phyloP scores from a whole-genome alignment of 805 yeast genomes.

The Brettanomyces naardenensis region DNA sequence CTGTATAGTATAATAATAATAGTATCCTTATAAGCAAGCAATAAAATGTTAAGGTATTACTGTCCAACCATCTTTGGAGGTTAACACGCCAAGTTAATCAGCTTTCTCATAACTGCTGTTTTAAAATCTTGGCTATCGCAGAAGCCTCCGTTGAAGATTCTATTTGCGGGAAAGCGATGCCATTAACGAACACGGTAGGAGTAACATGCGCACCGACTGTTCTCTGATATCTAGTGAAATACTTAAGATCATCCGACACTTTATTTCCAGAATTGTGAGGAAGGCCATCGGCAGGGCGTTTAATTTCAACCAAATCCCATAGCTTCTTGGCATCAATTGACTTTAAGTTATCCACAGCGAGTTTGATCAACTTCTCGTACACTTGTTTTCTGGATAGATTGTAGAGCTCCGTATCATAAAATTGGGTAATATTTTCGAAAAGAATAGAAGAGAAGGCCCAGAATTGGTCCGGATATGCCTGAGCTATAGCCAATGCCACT shows the following conservation, averaged over 20 bases:
- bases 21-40: not conserved
- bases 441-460: conserved; percentile 50
- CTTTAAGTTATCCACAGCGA: conserved; percentile 31
- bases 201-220: conserved; percentile 80
- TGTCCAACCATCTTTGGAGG: conserved; percentile 4
- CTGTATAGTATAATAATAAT: not conserved
- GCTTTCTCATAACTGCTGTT: conserved; percentile 15
- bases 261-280: conserved; percentile 50
- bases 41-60: not conserved
- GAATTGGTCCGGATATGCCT: conserved; percentile 42
- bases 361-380: conserved; percentile 42
- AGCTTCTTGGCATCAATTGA: conserved; percentile 26
- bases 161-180: conserved; percentile 48
- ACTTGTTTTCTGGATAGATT: conserved; percentile 48
- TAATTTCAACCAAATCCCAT: conserved; percentile 27
- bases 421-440: conserved; percentile 45
- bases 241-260: conserved; percentile 57
- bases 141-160: conserved; percentile 54
- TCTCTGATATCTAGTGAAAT: conserved; percentile 64
- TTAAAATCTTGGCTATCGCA: conserved; percentile 33
- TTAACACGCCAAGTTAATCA: too few relatives aligned
- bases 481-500: conserved; percentile 63
- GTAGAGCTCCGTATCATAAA: conserved; percentile 54
- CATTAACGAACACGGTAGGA: conserved; percentile 70
- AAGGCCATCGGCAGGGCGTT: conserved; percentile 20